These are phyloP conservation scores for Mortierella sp. DNA, from an alignment of 371 early-diverging fungal genomes.

Conservation along the genomic window DNA sequence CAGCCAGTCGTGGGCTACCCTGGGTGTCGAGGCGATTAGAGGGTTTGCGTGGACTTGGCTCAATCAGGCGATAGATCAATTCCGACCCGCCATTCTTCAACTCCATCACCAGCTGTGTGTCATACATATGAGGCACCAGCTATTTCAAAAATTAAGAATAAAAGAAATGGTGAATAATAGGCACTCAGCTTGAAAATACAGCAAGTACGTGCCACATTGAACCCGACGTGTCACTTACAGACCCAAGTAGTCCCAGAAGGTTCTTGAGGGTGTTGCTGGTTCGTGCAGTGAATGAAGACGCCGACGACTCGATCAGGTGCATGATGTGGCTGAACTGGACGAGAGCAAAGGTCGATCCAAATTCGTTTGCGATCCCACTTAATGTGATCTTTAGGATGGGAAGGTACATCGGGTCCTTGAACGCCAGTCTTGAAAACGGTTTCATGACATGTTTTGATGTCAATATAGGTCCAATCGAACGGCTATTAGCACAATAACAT, in stretches of 20 bases:
- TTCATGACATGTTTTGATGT: slow-evolving; percentile 76
- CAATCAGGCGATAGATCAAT: slow-evolving; percentile 45
- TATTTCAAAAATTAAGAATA: slow-evolving; percentile 14
- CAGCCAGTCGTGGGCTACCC: slow-evolving; percentile 59
- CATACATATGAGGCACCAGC: slow-evolving; percentile 54
- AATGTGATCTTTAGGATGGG: slow-evolving; percentile 62
- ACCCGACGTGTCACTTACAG: slow-evolving; percentile 22
- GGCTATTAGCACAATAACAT: slow-evolving; percentile 18
- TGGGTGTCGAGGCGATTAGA: slow-evolving; percentile 26
- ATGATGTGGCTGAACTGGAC: slow-evolving; percentile 74
- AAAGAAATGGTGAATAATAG: background rate
- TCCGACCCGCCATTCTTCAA: slow-evolving; percentile 53
- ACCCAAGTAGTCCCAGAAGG: slow-evolving; percentile 44
- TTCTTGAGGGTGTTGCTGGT: slow-evolving; percentile 37
- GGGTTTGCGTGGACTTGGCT: slow-evolving; percentile 32
- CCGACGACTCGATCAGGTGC: slow-evolving; percentile 61
- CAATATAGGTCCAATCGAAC: slow-evolving; percentile 68
- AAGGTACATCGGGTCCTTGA: slow-evolving; percentile 64
- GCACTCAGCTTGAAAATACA: background rate
- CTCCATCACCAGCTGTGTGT: slow-evolving; percentile 52
- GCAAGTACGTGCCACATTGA: background rate
- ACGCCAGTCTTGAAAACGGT: slow-evolving; percentile 70
- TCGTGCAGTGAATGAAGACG: slow-evolving; percentile 15
- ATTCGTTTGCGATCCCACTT: slow-evolving; percentile 64
- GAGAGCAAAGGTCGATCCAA: slow-evolving; percentile 77